Percentiles rank a stretch among this genome's conserved stretches.
Conservation (phyloP, 768 basidiomycete species). For the Austroboletus eburneus region DNA sequence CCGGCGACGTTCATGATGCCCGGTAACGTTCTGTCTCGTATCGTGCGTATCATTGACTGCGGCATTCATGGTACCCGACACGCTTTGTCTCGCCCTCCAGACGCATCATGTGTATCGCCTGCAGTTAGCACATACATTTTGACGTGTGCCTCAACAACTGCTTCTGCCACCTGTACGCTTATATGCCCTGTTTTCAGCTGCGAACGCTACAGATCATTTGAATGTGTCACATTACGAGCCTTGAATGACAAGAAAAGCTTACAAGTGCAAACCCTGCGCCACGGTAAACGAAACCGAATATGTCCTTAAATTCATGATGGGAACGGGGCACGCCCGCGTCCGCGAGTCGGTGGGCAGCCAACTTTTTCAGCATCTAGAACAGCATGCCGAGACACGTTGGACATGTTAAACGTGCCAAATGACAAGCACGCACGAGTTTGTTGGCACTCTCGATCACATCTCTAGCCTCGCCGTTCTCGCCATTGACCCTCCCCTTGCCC, state of each 20-base stretch:
- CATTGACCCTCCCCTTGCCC: conserved; percentile 36
- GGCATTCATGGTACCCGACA: no score
- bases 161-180: conserved; percentile 25
- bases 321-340: conserved; percentile 32
- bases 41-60: no score
- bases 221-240: not conserved
- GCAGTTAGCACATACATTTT: conserved; percentile 32
- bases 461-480: conserved; percentile 14
- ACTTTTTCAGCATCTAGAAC: conserved; percentile 36
- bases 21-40: not conserved
- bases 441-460: conserved; percentile 51
- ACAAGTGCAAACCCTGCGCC: conserved; percentile 41
- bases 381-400: not conserved
- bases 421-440: conserved; percentile 47
- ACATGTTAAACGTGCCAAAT: not conserved
- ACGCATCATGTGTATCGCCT: not conserved
- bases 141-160: conserved; percentile 35
- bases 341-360: conserved; percentile 31
- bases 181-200: conserved; percentile 27
- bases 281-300: conserved; percentile 38
- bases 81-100: no score
- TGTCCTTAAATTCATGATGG: conserved; percentile 38
- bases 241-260: conserved; percentile 9
- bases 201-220: conserved; percentile 19
- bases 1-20: not conserved